Evolutionary conservation across 306 rosid genomes (phyloP), one percentile per base, ranked within the genome.

Genomic region (Canavalia gladiata): DNA sequence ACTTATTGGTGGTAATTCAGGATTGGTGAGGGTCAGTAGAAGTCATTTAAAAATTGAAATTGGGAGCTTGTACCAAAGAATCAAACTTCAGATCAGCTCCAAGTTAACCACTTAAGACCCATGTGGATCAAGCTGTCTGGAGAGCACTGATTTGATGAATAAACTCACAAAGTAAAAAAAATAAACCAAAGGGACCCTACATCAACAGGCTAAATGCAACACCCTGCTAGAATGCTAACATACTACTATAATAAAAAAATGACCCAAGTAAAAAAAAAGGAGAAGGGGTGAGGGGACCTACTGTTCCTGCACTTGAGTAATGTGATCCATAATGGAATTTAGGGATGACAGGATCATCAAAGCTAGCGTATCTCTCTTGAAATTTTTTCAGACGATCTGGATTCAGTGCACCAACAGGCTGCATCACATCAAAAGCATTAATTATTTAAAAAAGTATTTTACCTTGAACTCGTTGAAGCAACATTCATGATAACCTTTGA

Each of bases 271-370:
- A 41, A 37, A 60, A 33, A 47, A 60, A 18, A 37, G 25, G 29
- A 52, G 45, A 41, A 77, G 37, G 35, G 29, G 25, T 62, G 68
- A 72, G 46, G 64, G 58, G 79, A 87, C 99, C 74, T 80, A 95
- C 99, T 73, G 97, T 93, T 89, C 98, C 99, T 68, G 99, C 99
- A 89, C 98, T 95, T 8, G 98, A 95, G 87, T 93, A 95, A 90
- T 95, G 98, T 58, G 99, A 95, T 79, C 99, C 99, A 62, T 91
- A 95, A 88, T 93, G 99, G 76, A 95, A 95, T 82, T 93, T 95
- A 79, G 99, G 98, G 59, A 93, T 95, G 86, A 90, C 72, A 0
- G 98, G 99, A 89, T 95, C 99, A 80, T 93, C 97, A 81, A 95
- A 95, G 88, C 90, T 93, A 50, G 90, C 81, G 79, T 91, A 95